Base-by-base conservation (phyloP, 768 basidiomycete species). In the Xanthoconium purpureum region DNA sequence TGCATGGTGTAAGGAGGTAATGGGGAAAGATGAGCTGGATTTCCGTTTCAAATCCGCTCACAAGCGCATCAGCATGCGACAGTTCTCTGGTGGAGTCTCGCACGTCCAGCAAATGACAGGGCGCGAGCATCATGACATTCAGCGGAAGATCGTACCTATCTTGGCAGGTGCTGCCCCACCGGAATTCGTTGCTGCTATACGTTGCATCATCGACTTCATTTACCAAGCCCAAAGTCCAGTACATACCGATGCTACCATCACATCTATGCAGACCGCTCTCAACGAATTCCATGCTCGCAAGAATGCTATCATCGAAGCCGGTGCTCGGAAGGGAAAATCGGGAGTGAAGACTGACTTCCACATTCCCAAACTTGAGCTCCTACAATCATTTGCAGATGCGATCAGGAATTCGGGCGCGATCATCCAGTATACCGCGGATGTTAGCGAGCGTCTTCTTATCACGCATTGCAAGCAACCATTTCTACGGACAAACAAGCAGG, bases 31-130 rank as follows among this genome's bases (percentile, higher is more conserved):
- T n/a, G n/a, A n/a, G n/a, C n/a, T n/a, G n/a, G n/a, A n/a, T n/a
- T n/a, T n/a, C n/a, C n/a, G n/a, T n/a, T n/a, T n/a, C n/a, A n/a
- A n/a, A n/a, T n/a, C n/a, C n/a, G n/a, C n/a, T n/a, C n/a, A n/a
- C n/a, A n/a, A n/a, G n/a, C n/a, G n/a, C n/a, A n/a, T n/a, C n/a
- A n/a, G n/a, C n/a, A n/a, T n/a, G n/a, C n/a, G n/a, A n/a, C n/a
- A n/a, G n/a, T n/a, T n/a, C n/a, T n/a, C n/a, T n/a, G n/a, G n/a
- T 20, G 75, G 78, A 0, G 71, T 78, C 8, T 75, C 71, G 7
- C 61, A 65, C 9, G 37, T 79, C 30, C 77, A 77, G 30, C 77
- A 79, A 53, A 72, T 75, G 24, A 77, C 78, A 8, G 75, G 77
- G 2, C 50, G 67, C 2, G 75, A 77, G 29, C 74, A 78, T 48